Conservation (phyloP, 495 filamentous ascomycete genomes). For the Tuber aestivum region DNA sequence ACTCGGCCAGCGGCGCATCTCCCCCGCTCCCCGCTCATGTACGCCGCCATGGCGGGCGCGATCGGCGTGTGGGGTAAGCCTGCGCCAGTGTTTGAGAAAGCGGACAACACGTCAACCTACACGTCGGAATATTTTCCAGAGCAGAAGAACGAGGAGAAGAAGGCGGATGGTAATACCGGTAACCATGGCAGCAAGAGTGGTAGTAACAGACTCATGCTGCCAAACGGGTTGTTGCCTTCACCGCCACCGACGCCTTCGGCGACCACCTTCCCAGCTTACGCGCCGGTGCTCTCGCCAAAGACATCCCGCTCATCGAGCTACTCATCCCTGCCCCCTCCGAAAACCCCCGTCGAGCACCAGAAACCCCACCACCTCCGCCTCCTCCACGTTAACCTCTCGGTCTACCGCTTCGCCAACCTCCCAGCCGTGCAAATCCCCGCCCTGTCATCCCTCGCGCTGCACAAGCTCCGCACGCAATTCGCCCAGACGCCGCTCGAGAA, state of each 20-base stretch:
- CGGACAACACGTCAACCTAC: conserved; percentile 24
- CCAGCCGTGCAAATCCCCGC: conserved; percentile 17
- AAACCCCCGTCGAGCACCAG: background rate
- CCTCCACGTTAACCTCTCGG: conserved; percentile 13
- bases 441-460: conserved; percentile 18
- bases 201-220: conserved; percentile 3
- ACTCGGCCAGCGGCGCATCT: conserved; percentile 23
- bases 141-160: background rate
- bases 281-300: conserved; percentile 18
- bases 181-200: background rate
- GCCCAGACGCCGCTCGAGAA: conserved; percentile 1
- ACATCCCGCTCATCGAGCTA: background rate
- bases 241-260: conserved; percentile 19
- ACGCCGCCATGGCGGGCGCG: conserved; percentile 27
- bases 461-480: conserved; percentile 17
- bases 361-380: conserved; percentile 14
- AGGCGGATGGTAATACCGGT: background rate
- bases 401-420: conserved; percentile 20
- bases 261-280: conserved; percentile 19
- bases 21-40: conserved; percentile 29
- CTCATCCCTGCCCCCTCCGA: background rate
- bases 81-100: conserved; percentile 22
- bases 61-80: conserved; percentile 37
- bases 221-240: conserved; percentile 16
- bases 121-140: conserved; percentile 23